Evolutionary conservation across 1,284 basidiomycete genomes (phyloP).

Genomic region (Rhodotorula sp.): DNA sequence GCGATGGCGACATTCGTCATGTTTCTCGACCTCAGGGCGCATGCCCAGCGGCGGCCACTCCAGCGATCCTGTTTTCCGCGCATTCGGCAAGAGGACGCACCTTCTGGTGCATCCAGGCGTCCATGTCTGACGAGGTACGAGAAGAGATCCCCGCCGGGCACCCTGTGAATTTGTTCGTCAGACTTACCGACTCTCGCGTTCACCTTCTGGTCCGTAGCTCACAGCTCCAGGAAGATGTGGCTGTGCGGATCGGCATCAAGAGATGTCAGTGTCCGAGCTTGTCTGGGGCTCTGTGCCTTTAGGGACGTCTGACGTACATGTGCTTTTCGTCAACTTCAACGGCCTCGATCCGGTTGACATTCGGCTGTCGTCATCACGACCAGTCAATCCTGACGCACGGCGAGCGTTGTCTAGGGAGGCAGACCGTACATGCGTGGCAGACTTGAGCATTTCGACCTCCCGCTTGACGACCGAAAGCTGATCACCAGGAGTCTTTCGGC

Average conservation of each 20-base stretch:
- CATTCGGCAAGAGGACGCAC: background rate
- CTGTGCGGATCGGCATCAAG: slow-evolving; percentile 47
- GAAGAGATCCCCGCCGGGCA: slow-evolving; percentile 74
- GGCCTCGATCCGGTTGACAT: slow-evolving; percentile 72
- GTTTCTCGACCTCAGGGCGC: too few relatives aligned
- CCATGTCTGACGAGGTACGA: slow-evolving; percentile 64
- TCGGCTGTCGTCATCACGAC: slow-evolving; percentile 57
- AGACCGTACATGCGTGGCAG: slow-evolving; percentile 63
- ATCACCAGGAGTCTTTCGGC: slow-evolving; percentile 54
- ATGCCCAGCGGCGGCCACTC: too few relatives aligned
- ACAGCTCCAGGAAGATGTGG: slow-evolving; percentile 69
- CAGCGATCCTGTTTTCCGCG: background rate
- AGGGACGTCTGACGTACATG: background rate
- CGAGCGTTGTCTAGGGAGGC: background rate
- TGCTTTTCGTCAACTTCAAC: slow-evolving; percentile 62
- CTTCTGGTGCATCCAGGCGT: slow-evolving; percentile 66
- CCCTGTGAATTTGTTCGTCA: slow-evolving; percentile 41
- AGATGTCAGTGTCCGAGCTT: background rate
- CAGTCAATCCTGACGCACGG: too few relatives aligned
- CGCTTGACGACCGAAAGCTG: slow-evolving; percentile 64
- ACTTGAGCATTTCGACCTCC: slow-evolving; percentile 69
- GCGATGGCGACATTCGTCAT: background rate
- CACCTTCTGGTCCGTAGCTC: background rate
- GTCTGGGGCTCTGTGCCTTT: too few relatives aligned
- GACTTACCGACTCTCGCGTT: background rate